Evolutionary conservation across 768 basidiomycete species (phyloP), one percentile per base, ranked within the genome.

Genomic region (Boletus subparvulus): DNA sequence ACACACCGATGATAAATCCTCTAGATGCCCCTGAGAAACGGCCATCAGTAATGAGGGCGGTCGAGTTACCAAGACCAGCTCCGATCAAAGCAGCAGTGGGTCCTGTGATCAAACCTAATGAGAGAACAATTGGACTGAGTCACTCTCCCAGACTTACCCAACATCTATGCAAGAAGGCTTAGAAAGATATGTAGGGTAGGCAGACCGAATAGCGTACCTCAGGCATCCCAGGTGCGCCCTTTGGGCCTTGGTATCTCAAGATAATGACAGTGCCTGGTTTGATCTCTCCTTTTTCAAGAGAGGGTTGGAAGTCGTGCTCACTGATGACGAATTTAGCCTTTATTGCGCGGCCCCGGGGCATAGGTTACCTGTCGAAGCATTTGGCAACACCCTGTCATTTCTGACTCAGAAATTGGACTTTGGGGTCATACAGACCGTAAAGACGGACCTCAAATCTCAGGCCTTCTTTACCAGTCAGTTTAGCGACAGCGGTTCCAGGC

Each of bases 381-480:
- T 82, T 88, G 13, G 91, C 91, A 24, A 76, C 71, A 50, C 91
- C 91, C 84, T 90, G 41, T 40, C 44, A 41, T 51, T 33, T 30
- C 45, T 42, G 33, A 33, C 47, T 54, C 30, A 62, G 53, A 35
- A 37, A 44, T 30, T 16, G 36, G 24, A 39, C 14, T 41, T 24
- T 21, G 17, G 8, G 32, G 9, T 32, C 26, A 36, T 26, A 32
- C n/a, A 14, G 44, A 41, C 32, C 39, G 45, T 3, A 42, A 41
- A 48, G 58, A 56, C 75, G 43, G 45, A 88, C 90, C 78, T 92
- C 88, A 61, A 97, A 97, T 21, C 75, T 79, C 50, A 84, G 71
- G 6, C 94, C 94, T 73, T 97, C 94, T 73, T 95, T 94, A 14
- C 94, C 94, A 7, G 94, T 96, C 59, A 97, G 77, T 74, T 98